phyloP scores from a whole-genome alignment of 2,329 filamentous ascomycete species.

The Alternaria conjuncta region DNA sequence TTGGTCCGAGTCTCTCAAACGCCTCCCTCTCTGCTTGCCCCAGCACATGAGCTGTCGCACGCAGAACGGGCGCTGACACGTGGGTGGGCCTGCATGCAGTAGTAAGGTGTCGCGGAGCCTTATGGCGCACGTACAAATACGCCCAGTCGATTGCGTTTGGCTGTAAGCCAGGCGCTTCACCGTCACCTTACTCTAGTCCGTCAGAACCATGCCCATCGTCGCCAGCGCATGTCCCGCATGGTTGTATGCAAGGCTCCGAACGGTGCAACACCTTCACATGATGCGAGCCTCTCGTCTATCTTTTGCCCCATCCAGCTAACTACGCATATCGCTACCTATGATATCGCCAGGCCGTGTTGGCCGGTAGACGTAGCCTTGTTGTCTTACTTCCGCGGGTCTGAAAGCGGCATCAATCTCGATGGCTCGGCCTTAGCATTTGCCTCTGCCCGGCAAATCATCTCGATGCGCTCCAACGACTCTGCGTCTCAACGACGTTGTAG shows the following conservation, averaged over 20 bases:
- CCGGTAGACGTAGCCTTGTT: neutral
- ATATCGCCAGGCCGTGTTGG: neutral
- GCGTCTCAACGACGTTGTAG: neutral
- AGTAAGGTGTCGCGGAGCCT: constrained; percentile 16
- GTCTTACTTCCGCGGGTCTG: neutral
- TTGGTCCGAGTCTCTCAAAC: constrained; percentile 1
- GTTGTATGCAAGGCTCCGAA: constrained; percentile 9
- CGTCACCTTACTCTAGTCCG: constrained; percentile 6
- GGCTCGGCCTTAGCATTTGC: neutral
- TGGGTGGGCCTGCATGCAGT: constrained; percentile 23
- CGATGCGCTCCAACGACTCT: neutral
- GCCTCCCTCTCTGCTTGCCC: neutral
- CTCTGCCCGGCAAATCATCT: neutral
- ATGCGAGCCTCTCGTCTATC: constrained; percentile 15
- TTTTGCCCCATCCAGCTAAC: constrained; percentile 19
- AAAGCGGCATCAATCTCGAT: neutral
- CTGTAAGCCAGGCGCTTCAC: constrained; percentile 18
- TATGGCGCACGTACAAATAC: constrained; percentile 12
- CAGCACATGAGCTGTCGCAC: constrained; percentile 16
- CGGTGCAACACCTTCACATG: constrained; percentile 16
- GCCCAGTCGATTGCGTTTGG: constrained; percentile 8
- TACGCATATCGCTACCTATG: constrained; percentile 17
- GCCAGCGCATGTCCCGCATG: constrained; percentile 19
- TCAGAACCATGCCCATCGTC: constrained; percentile 8
- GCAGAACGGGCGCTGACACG: constrained; percentile 22